A percentile compares a stretch with the other conserved stretches of the same genome.
Conservation (phyloP, 2,329 filamentous ascomycete genomes). For the Claviceps quebecensis region DNA sequence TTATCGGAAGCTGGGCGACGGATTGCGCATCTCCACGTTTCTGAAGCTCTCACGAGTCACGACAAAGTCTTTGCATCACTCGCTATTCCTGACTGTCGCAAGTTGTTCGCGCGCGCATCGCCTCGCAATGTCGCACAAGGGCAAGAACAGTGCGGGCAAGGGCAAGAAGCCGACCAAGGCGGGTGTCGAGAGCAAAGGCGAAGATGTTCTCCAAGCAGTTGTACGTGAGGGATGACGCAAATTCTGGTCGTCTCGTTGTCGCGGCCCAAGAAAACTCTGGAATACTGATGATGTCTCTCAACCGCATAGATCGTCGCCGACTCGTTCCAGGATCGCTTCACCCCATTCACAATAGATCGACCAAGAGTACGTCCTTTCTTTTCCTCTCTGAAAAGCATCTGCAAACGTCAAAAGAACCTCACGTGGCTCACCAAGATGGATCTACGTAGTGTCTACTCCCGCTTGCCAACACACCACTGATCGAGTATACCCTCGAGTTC, state of each 20-base stretch:
- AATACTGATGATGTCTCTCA: constrained; percentile 10
- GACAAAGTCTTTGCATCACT: background rate
- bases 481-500: constrained; percentile 96
- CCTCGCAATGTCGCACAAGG: constrained; percentile 31
- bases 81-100: background rate
- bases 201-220: constrained; percentile 44
- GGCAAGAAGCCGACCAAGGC: constrained; percentile 39
- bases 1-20: no score
- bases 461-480: constrained; percentile 82
- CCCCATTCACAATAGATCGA: constrained; percentile 74
- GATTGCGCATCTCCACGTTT: no score
- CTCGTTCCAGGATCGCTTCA: constrained; percentile 85
- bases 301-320: constrained; percentile 64
- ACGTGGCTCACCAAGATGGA: background rate
- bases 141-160: constrained; percentile 28
- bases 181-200: constrained; percentile 39
- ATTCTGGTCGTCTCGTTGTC: background rate
- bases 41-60: background rate
- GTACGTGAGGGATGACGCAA: constrained; percentile 25
- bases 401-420: no score
- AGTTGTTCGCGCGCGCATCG: background rate
- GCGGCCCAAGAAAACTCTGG: background rate
- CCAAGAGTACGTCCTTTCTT: constrained; percentile 49
- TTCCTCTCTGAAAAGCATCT: background rate
- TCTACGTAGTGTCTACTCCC: constrained; percentile 70